A percentile compares a stretch with the other conserved stretches of the same genome.
Conservation (phyloP, 23 red algal genomes). For the Agarophyton chilense region DNA sequence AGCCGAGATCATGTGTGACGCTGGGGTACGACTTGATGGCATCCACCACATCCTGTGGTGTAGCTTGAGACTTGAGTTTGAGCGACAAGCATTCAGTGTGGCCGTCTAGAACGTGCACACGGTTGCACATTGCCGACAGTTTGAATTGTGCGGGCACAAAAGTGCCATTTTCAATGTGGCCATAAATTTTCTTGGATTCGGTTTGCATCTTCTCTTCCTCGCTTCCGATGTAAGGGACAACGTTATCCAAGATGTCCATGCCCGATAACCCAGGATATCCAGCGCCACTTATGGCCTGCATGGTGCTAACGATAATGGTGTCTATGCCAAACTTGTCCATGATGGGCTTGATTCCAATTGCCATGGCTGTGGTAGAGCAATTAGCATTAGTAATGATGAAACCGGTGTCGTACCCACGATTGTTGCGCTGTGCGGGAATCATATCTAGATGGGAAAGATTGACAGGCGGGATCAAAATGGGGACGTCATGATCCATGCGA, state of each 20-base stretch:
- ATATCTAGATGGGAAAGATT: slow-evolving; percentile 87
- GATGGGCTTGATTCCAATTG: slow-evolving; percentile 88
- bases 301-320: slow-evolving; percentile 82
- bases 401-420: slow-evolving; percentile 42
- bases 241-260: slow-evolving; percentile 99
- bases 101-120: slow-evolving; percentile 95
- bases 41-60: slow-evolving; percentile 76
- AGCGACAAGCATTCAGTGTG: slow-evolving; percentile 92
- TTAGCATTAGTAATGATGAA: slow-evolving; percentile 99
- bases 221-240: slow-evolving; percentile 91
- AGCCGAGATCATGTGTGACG: slow-evolving; percentile 75
- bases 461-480: slow-evolving; percentile 96
- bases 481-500: slow-evolving; percentile 96
- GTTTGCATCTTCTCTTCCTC: slow-evolving; percentile 98
- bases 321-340: slow-evolving; percentile 90
- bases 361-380: slow-evolving; percentile 94
- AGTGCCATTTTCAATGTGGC: slow-evolving; percentile 32
- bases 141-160: slow-evolving; percentile 81
- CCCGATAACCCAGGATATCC: slow-evolving; percentile 93
- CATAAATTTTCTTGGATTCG: slow-evolving; percentile 86
- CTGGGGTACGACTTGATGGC: slow-evolving; percentile 88
- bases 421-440: slow-evolving; percentile 64
- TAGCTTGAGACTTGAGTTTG: slow-evolving; percentile 69
- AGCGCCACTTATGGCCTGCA: slow-evolving; percentile 98
- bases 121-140: slow-evolving; percentile 99